Evolutionary conservation across 2,329 filamentous ascomycete species (phyloP).

Genomic region (Penicillium thymicola): DNA sequence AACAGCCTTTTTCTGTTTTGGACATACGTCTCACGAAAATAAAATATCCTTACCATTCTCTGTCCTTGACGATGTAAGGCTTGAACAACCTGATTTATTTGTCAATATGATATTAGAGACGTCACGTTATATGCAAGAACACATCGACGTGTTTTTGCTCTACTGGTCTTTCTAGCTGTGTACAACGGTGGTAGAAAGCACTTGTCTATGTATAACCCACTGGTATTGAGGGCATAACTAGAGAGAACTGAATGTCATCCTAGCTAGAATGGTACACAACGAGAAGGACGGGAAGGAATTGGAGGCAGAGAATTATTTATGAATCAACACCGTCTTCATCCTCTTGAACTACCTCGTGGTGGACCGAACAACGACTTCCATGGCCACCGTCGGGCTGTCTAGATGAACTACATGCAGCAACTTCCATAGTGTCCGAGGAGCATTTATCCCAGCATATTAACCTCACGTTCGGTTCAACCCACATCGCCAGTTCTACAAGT

Average conservation of each 20-base stretch:
- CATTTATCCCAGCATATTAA: conserved; percentile 1
- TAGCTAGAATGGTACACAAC: conserved; percentile 61
- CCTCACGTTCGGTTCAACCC: conserved; percentile 3
- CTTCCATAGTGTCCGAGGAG: conserved; percentile 2
- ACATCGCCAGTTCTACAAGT: not conserved
- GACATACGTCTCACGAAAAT: not conserved
- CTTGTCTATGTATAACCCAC: not conserved
- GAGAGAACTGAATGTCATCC: conserved; percentile 70
- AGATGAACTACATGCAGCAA: not conserved
- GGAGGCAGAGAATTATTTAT: conserved; percentile 64
- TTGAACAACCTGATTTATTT: not conserved
- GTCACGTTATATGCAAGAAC: not conserved
- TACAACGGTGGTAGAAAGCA: not conserved
- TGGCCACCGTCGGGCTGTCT: conserved; percentile 3
- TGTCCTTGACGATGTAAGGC: not conserved
- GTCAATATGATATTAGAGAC: not conserved
- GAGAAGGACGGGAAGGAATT: conserved; percentile 65
- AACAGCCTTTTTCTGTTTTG: not conserved
- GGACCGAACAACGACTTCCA: not conserved
- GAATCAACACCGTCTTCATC: too few species aligned
- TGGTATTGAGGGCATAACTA: conserved; percentile 71
- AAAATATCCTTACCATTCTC: not conserved
- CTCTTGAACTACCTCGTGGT: too few species aligned
- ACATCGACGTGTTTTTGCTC: not conserved
- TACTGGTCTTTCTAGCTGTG: not conserved